phyloP scores from a whole-genome alignment of 2,329 filamentous ascomycete genomes.

The Didymella pomorum region DNA sequence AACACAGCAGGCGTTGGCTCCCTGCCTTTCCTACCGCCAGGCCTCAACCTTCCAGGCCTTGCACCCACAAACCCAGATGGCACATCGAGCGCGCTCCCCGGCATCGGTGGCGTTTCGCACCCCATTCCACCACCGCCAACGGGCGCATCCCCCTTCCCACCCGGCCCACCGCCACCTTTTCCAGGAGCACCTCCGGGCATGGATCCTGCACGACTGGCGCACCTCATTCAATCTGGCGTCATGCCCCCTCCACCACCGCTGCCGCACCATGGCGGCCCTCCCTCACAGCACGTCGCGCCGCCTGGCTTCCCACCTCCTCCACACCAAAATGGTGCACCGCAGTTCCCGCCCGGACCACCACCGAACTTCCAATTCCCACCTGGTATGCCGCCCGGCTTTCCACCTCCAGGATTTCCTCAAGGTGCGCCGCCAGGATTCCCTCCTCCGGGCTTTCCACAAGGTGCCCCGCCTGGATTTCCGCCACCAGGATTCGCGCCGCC shows the following conservation, averaged over 20 bases:
- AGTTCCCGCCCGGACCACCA: constrained; percentile 51
- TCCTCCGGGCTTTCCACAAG: constrained; percentile 31
- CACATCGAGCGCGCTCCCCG: constrained; percentile 58
- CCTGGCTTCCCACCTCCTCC: constrained; percentile 40
- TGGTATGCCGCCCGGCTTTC: constrained; percentile 44
- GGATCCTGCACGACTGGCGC: constrained; percentile 44
- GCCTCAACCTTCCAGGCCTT: constrained; percentile 51
- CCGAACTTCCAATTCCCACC: constrained; percentile 39
- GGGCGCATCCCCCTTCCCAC: constrained; percentile 32
- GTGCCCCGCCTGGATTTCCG: constrained; percentile 31
- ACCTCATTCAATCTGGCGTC: constrained; percentile 45
- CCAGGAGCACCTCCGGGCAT: constrained; percentile 32
- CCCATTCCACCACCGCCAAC: constrained; percentile 35
- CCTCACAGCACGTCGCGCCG: constrained; percentile 25
- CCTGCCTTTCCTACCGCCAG: constrained; percentile 69
- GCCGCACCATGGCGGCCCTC: constrained; percentile 34
- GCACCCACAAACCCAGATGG: constrained; percentile 47
- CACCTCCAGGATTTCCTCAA: constrained; percentile 24
- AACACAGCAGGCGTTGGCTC: constrained; percentile 57
- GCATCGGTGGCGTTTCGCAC: constrained; percentile 55
- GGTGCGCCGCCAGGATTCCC: constrained; percentile 33
- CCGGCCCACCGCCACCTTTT: constrained; percentile 29
- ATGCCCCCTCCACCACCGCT: constrained; percentile 50
- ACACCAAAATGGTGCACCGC: constrained; percentile 23
- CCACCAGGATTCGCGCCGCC: constrained; percentile 29